phyloP scores from a whole-genome alignment of 805 yeast genomes.

The Starmerella apis region DNA sequence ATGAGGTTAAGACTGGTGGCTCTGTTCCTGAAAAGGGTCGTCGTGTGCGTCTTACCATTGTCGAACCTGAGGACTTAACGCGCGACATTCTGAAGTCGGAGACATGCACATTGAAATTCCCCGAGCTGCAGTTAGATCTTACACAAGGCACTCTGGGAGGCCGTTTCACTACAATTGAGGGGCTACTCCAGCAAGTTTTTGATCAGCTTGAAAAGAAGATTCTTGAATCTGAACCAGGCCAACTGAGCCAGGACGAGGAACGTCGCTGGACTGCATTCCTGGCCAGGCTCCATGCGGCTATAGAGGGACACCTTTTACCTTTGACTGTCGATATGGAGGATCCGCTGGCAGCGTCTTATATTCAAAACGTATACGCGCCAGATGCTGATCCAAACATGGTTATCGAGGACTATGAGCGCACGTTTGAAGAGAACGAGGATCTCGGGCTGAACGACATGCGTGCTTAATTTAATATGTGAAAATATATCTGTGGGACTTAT shows the following conservation, averaged over 20 bases:
- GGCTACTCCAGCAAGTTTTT: slow-evolving; percentile 73
- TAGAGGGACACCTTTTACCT: slow-evolving; percentile 59
- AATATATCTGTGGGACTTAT: neutral
- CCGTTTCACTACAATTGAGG: slow-evolving; percentile 93
- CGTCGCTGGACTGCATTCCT: slow-evolving; percentile 78
- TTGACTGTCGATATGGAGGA: slow-evolving; percentile 87
- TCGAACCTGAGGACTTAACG: slow-evolving; percentile 84
- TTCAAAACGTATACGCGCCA: slow-evolving; percentile 98
- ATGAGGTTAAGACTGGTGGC: slow-evolving; percentile 98
- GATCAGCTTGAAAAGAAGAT: slow-evolving; percentile 84
- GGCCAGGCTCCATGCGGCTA: slow-evolving; percentile 60
- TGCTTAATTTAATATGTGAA: slow-evolving; percentile 24
- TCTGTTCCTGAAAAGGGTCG: slow-evolving; percentile 81
- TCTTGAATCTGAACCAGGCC: slow-evolving; percentile 75
- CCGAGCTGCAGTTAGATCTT: slow-evolving; percentile 81
- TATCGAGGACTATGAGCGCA: slow-evolving; percentile 82
- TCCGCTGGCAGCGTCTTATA: slow-evolving; percentile 89
- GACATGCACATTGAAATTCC: slow-evolving; percentile 74
- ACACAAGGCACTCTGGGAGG: slow-evolving; percentile 97
- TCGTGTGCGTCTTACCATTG: slow-evolving; percentile 58
- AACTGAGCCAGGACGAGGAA: slow-evolving; percentile 72
- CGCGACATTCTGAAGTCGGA: slow-evolving; percentile 93
- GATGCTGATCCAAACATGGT: slow-evolving; percentile 94
- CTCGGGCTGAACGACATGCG: slow-evolving; percentile 55
- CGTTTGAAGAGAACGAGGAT: slow-evolving; percentile 79